These are phyloP conservation scores for Rhododendron ferrugineum DNA, from an alignment of 148 eudicot species.

Conservation along the genomic window DNA sequence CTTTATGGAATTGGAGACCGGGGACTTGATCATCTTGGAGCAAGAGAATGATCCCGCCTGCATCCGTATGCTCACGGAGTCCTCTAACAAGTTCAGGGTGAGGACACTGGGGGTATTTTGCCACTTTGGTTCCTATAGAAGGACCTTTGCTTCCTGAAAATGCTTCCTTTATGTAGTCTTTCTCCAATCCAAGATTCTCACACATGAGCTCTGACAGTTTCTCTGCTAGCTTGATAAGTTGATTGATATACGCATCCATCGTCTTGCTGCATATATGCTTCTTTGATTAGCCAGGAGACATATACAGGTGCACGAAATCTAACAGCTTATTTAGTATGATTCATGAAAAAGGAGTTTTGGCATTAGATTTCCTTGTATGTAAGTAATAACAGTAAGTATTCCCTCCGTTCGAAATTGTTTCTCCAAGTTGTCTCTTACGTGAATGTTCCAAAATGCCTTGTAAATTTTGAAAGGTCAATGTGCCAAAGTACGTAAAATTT, in stretches of 20 bases:
- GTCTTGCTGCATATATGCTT: conserved; percentile 40
- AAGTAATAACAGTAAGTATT: background rate
- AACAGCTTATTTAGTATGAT: background rate
- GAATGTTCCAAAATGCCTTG: background rate
- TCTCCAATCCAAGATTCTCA: conserved; percentile 68
- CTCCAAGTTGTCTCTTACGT: background rate
- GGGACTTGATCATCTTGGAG: conserved; percentile 84
- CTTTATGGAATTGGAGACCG: conserved; percentile 74
- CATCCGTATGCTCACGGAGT: conserved; percentile 84
- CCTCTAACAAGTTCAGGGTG: conserved; percentile 70
- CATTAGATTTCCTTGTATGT: background rate
- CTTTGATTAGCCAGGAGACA: background rate
- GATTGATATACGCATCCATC: conserved; percentile 57
- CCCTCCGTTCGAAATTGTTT: background rate
- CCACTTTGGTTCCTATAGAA: conserved; percentile 75
- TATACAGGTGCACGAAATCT: background rate
- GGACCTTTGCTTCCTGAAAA: conserved; percentile 61
- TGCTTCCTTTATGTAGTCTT: conserved; percentile 38
- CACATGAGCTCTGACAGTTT: conserved; percentile 61
- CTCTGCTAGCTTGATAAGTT: conserved; percentile 59
- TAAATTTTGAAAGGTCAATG: background rate
- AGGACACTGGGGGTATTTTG: conserved; percentile 73
- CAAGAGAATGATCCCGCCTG: conserved; percentile 81
- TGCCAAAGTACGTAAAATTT: background rate
- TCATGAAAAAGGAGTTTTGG: background rate